Evolutionary conservation across 352 stramenopile genomes (phyloP).

Genomic region (Globisporangium splendens): DNA sequence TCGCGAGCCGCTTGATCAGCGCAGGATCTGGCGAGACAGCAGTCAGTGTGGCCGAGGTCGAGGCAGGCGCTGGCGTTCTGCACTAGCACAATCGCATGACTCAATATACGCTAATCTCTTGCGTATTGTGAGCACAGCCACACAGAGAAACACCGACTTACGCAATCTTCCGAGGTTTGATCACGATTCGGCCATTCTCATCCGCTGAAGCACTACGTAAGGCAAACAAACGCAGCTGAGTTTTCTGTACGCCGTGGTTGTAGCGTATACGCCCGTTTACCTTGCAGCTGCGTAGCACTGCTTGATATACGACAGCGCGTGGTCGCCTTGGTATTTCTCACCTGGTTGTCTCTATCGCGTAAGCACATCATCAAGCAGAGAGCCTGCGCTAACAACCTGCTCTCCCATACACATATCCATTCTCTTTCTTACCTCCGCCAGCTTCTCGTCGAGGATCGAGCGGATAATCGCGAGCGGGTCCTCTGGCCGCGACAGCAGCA

Average conservation of each 20-base stretch:
- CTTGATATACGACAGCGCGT: conserved; percentile 82
- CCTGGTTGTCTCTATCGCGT: conserved; percentile 21
- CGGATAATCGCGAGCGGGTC: conserved; percentile 85
- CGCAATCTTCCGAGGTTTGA: conserved; percentile 65
- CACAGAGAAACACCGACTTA: conserved; percentile 26
- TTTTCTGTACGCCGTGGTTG: neutral
- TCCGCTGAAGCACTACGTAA: conserved; percentile 62
- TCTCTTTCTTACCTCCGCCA: conserved; percentile 45
- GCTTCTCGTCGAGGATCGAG: conserved; percentile 78
- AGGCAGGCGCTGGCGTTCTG: too few relatives aligned
- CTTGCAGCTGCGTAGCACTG: conserved; percentile 85
- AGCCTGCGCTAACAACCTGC: too few relatives aligned
- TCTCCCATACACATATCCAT: neutral
- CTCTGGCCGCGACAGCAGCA: conserved; percentile 76
- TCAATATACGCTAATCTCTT: too few relatives aligned
- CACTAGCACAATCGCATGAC: too few relatives aligned
- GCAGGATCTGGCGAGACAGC: conserved; percentile 22
- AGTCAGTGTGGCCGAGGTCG: too few relatives aligned
- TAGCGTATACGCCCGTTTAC: conserved; percentile 15
- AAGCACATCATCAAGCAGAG: neutral
- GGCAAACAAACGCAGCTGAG: conserved; percentile 1
- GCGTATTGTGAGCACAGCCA: neutral
- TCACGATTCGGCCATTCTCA: conserved; percentile 76
- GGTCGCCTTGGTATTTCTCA: conserved; percentile 78
- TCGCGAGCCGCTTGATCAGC: conserved; percentile 51